A percentile compares a stretch with the other conserved stretches of the same genome.
These are phyloP conservation scores for Candida ficus DNA, from an alignment of 805 yeast genomes.

Conservation along the genomic window DNA sequence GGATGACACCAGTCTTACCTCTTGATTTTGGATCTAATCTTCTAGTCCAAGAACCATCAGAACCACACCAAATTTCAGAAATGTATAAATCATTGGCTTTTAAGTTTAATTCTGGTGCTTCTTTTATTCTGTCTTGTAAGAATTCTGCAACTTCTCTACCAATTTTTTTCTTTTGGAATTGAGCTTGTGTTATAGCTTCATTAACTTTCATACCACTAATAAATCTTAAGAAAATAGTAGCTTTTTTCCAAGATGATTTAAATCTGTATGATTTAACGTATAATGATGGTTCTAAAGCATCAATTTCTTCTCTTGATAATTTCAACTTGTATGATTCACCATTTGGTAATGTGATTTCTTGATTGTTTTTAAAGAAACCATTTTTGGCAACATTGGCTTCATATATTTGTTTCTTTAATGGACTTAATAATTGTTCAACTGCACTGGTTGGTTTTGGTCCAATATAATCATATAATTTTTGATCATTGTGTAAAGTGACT, in stretches of 20 bases:
- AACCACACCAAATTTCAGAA: slow-evolving; percentile 85
- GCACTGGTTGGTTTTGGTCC: slow-evolving; percentile 49
- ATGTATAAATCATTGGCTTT: slow-evolving; percentile 61
- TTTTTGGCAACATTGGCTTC: slow-evolving; percentile 51
- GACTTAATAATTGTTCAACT: slow-evolving; percentile 53
- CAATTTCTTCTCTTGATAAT: slow-evolving; percentile 61
- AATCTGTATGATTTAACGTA: slow-evolving; percentile 75
- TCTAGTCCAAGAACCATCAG: slow-evolving; percentile 71
- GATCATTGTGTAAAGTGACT: slow-evolving; percentile 31
- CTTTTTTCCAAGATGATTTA: slow-evolving; percentile 85
- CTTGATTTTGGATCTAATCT: slow-evolving; percentile 83
- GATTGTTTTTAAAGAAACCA: slow-evolving; percentile 63
- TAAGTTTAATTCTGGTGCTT: slow-evolving; percentile 57
- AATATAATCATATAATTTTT: slow-evolving; percentile 41
- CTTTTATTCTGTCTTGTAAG: slow-evolving; percentile 65
- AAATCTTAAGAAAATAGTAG: slow-evolving; percentile 72
- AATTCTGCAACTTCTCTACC: slow-evolving; percentile 74
- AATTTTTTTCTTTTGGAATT: slow-evolving; percentile 76
- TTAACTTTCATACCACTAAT: slow-evolving; percentile 65
- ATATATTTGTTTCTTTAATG: slow-evolving; percentile 66
- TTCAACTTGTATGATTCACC: slow-evolving; percentile 50
- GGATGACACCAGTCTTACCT: slow-evolving; percentile 79
- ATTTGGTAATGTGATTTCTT: slow-evolving; percentile 36
- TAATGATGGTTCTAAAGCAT: slow-evolving; percentile 82
- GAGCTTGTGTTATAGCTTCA: slow-evolving; percentile 87